Percentiles rank a stretch among this genome's conserved stretches.
Conservation (phyloP, 1,139 yeast genomes). For the Lodderomyces pseudojiufengensis region DNA sequence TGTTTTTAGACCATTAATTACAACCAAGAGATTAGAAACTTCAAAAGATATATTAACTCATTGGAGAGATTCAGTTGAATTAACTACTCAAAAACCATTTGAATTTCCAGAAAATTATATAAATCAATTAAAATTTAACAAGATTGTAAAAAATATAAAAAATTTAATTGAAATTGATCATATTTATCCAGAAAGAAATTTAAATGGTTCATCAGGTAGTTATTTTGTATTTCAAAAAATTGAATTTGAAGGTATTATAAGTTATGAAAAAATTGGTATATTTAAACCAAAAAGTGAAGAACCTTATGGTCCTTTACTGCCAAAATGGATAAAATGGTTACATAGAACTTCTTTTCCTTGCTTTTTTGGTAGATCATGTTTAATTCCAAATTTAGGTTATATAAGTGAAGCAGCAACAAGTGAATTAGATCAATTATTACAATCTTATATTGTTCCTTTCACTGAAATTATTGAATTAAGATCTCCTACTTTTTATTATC, state of each 20-base stretch:
- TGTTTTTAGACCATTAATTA: constrained; percentile 21
- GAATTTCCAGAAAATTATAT: constrained; percentile 22
- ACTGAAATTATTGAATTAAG: constrained; percentile 57
- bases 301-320: constrained; percentile 75
- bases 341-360: constrained; percentile 75
- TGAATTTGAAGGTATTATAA: constrained; percentile 7
- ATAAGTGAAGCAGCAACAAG: constrained; percentile 73
- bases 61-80: constrained; percentile 13
- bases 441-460: constrained; percentile 60
- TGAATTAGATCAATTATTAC: constrained; percentile 55
- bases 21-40: constrained; percentile 16
- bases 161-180: constrained; percentile 22
- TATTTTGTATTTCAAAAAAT: constrained; percentile 46
- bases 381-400: constrained; percentile 71
- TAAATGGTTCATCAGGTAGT: constrained; percentile 70
- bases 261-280: constrained; percentile 42
- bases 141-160: constrained; percentile 18
- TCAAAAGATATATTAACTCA: constrained; percentile 18
- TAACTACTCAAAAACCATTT: constrained; percentile 9
- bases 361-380: constrained; percentile 69
- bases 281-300: constrained; percentile 82
- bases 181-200: constrained; percentile 48
- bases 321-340: constrained; percentile 79
- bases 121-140: constrained; percentile 19
- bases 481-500: constrained; percentile 54